Evolutionary conservation across 495 filamentous ascomycete genomes (phyloP).

Genomic region (Elaphomyces granulatus): DNA sequence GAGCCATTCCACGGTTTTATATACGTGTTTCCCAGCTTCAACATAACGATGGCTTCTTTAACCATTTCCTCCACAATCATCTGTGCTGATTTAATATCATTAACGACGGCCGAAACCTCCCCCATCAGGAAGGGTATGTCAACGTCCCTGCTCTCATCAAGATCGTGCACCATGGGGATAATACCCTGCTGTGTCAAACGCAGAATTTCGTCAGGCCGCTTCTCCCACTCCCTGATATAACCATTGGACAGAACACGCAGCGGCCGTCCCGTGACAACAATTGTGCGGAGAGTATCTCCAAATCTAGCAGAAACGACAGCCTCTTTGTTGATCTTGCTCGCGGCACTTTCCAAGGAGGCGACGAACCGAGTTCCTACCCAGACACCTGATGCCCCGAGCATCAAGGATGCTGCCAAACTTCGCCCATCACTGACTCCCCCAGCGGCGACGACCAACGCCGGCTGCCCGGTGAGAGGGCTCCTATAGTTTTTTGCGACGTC

Average conservation of each 20-base stretch:
- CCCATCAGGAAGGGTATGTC: slow-evolving; percentile 85
- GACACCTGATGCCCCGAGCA: slow-evolving; percentile 59
- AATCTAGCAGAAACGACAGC: slow-evolving; percentile 62
- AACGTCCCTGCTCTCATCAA: slow-evolving; percentile 61
- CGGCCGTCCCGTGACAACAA: slow-evolving; percentile 67
- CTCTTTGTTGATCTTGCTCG: slow-evolving; percentile 63
- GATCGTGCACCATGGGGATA: slow-evolving; percentile 64
- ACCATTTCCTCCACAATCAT: slow-evolving; percentile 81
- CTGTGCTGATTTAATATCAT: slow-evolving; percentile 60
- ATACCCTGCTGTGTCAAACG: slow-evolving; percentile 57
- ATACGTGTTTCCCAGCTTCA: slow-evolving; percentile 34
- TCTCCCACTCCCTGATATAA: slow-evolving; percentile 68
- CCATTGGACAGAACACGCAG: slow-evolving; percentile 68
- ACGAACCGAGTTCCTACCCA: slow-evolving; percentile 86
- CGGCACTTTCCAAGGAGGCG: slow-evolving; percentile 60
- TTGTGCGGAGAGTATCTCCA: slow-evolving; percentile 60
- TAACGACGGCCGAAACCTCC: slow-evolving; percentile 70
- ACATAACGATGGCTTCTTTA: slow-evolving; percentile 53
- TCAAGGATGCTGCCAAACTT: slow-evolving; percentile 52
- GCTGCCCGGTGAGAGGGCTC: slow-evolving; percentile 38
- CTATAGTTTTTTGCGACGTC: slow-evolving; percentile 52
- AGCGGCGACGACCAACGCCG: slow-evolving; percentile 57
- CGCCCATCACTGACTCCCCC: slow-evolving; percentile 62
- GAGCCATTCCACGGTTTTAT: no score
- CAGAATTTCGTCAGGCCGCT: slow-evolving; percentile 52